Conservation (phyloP, 345 rosid species). For the Populus davidiana region DNA sequence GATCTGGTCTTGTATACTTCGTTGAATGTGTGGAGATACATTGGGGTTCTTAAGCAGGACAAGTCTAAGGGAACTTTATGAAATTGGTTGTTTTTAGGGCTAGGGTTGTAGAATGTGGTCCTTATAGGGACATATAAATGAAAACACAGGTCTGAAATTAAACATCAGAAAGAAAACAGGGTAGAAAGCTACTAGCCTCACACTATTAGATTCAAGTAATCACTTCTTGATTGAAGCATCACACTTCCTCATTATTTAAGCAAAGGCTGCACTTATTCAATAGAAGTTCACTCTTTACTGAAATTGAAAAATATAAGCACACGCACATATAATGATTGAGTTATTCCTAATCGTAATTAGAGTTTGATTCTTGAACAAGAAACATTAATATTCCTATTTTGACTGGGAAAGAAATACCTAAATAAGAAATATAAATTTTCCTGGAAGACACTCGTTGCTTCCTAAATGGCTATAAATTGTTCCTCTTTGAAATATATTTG, state of each 20-base stretch:
- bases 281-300: not conserved
- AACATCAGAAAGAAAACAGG: not conserved
- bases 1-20: slow-evolving; percentile 31
- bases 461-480: not conserved
- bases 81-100: not conserved
- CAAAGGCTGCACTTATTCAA: not conserved
- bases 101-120: not conserved
- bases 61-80: not conserved
- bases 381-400: not conserved
- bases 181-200: not conserved
- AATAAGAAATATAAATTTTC: not conserved
- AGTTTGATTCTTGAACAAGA: not conserved
- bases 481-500: not conserved
- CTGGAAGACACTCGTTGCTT: not conserved
- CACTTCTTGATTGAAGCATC: not conserved
- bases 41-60: slow-evolving; percentile 1
- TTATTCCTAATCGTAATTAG: not conserved
- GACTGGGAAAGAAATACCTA: not conserved
- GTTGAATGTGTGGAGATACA: slow-evolving; percentile 31
- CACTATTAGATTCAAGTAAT: slow-evolving; percentile 9
- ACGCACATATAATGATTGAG: not conserved
- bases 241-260: no score
- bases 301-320: not conserved
- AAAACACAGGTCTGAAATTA: not conserved
- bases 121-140: not conserved